These are phyloP conservation scores for Xerocomus amazonicus DNA, from an alignment of 1,284 basidiomycete species.

Conservation along the genomic window DNA sequence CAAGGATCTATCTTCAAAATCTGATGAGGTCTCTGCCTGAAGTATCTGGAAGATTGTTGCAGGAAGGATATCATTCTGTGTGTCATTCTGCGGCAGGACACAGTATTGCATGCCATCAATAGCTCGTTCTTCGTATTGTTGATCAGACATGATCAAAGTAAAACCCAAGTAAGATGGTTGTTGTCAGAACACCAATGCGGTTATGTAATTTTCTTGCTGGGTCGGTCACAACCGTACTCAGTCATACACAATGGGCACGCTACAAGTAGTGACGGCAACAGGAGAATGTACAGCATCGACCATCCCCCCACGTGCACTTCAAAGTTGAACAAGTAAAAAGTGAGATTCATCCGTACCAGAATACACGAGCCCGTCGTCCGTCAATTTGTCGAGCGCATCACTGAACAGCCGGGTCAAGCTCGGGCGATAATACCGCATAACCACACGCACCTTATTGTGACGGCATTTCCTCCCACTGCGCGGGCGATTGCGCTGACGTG, in stretches of 20 bases:
- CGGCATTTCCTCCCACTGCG: slow-evolving; percentile 41
- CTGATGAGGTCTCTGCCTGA: slow-evolving; percentile 13
- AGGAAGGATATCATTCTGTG: slow-evolving; percentile 13
- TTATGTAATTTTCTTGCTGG: too few relatives aligned
- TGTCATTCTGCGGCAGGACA: not conserved
- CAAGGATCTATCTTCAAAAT: slow-evolving; percentile 7
- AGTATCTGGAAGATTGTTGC: slow-evolving; percentile 27
- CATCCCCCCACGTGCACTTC: not conserved
- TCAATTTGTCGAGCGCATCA: slow-evolving; percentile 63
- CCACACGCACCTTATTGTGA: slow-evolving; percentile 47
- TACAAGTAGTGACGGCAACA: not conserved
- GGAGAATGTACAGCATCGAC: slow-evolving; percentile 1
- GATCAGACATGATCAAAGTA: slow-evolving; percentile 13
- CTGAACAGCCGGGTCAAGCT: slow-evolving; percentile 33
- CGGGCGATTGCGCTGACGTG: slow-evolving; percentile 60
- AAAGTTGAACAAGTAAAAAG: slow-evolving; percentile 34
- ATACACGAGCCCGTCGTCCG: slow-evolving; percentile 66
- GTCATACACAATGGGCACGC: too few relatives aligned
- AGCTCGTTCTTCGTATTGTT: slow-evolving; percentile 4
- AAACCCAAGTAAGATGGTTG: too few relatives aligned
- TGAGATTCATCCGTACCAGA: slow-evolving; percentile 67
- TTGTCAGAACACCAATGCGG: too few relatives aligned
- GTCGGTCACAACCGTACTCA: too few relatives aligned
- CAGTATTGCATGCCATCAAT: not conserved
- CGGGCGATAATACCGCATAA: not conserved